Conservation (phyloP, 2,329 filamentous ascomycete genomes). For the Ceratocystiopsis sp. region DNA sequence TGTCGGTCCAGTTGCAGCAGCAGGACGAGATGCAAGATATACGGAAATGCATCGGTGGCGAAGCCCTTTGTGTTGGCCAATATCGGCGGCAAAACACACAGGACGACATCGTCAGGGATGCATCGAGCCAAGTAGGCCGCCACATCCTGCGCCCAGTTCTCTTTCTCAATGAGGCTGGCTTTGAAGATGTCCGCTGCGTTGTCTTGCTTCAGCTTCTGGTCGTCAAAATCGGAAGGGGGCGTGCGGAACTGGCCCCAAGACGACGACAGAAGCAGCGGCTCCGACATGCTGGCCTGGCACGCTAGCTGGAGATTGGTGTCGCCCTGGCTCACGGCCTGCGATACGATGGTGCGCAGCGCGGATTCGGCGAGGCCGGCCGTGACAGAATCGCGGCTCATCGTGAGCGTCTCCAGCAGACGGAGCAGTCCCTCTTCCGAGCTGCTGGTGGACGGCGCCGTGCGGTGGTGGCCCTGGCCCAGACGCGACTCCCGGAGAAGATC, state of each 20-base stretch:
- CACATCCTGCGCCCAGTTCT: conserved; percentile 45
- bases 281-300: conserved; percentile 33
- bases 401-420: conserved; percentile 41
- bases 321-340: conserved; percentile 29
- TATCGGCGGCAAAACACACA: conserved; percentile 51
- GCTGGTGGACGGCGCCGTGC: conserved; percentile 24
- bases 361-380: conserved; percentile 44
- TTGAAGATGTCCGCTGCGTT: conserved; percentile 19
- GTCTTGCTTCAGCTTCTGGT: background rate
- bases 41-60: conserved; percentile 61
- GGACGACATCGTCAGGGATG: conserved; percentile 45
- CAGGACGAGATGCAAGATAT: conserved; percentile 69
- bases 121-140: conserved; percentile 42
- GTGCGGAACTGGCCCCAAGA: conserved; percentile 38
- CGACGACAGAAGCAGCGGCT: conserved; percentile 34
- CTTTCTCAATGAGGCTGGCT: conserved; percentile 23
- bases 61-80: conserved; percentile 50
- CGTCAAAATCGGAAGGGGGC: conserved; percentile 33
- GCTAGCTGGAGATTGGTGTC: conserved; percentile 31
- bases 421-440: conserved; percentile 49
- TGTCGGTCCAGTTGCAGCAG: conserved; percentile 47
- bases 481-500: conserved; percentile 44
- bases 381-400: conserved; percentile 36
- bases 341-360: conserved; percentile 38
- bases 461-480: conserved; percentile 31